Conservation (phyloP, 148 eudicot genomes). For the Fagopyrum homotropicum region DNA sequence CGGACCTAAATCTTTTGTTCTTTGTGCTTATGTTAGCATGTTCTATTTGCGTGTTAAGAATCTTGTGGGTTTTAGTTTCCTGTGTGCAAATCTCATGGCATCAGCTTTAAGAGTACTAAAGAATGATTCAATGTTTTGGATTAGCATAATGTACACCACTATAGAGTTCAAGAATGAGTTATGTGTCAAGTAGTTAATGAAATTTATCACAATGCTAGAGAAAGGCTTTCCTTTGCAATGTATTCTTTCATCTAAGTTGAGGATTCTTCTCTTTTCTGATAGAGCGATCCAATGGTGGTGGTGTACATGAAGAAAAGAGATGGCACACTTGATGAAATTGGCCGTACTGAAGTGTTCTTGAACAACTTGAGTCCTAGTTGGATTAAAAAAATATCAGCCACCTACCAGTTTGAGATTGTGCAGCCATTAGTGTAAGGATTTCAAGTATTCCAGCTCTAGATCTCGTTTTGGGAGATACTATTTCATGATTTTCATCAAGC, state of each 20-base stretch:
- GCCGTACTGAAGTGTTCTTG: conserved; percentile 92
- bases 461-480: not conserved
- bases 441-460: not conserved
- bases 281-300: conserved; percentile 95
- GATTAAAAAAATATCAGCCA: conserved; percentile 59
- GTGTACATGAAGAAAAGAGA: conserved; percentile 62
- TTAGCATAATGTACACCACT: too few relatives aligned
- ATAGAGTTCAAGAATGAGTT: not conserved
- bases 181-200: not conserved
- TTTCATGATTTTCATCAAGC: not conserved
- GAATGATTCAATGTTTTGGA: too few relatives aligned
- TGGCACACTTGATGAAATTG: conserved; percentile 75
- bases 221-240: not conserved
- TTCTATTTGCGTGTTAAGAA: not conserved
- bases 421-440: conserved; percentile 65
- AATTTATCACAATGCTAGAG: not conserved
- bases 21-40: not conserved
- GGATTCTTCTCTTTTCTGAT: conserved; percentile 2
- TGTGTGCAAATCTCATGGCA: not conserved
- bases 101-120: not conserved
- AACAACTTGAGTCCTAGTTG: conserved; percentile 75
- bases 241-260: not conserved
- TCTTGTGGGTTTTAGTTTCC: not conserved
- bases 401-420: conserved; percentile 85
- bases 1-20: not conserved